Evolutionary conservation across 768 basidiomycete genomes (phyloP).

Genomic region (Neoboletus brunneissimus): DNA sequence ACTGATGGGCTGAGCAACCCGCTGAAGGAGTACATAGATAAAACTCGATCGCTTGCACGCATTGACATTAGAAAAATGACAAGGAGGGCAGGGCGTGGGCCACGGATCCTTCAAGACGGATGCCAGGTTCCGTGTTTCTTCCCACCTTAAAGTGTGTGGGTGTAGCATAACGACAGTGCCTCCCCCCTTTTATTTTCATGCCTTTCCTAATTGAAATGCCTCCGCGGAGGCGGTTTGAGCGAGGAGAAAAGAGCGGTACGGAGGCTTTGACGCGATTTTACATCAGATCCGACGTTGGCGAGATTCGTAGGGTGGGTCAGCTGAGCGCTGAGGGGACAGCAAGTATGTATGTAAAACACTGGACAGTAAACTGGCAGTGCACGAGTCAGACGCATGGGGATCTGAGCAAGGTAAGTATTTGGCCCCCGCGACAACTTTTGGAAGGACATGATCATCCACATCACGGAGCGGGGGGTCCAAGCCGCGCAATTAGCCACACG

Average conservation of each 20-base stretch:
- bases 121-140: slow-evolving; percentile 4
- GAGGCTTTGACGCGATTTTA: not conserved
- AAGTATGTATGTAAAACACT: not conserved
- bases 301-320: slow-evolving; percentile 3
- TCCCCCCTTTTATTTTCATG: not conserved
- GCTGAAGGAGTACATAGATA: not conserved
- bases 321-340: not conserved
- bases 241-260: not conserved
- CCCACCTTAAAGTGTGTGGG: slow-evolving; percentile 3
- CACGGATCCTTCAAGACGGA: not conserved
- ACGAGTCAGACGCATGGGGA: not conserved
- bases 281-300: slow-evolving; percentile 8
- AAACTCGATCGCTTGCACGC: slow-evolving; percentile 4
- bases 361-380: not conserved
- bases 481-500: not conserved
- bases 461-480: not conserved
- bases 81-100: not conserved
- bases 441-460: not conserved
- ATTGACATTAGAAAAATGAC: not conserved
- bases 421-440: not conserved
- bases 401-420: not conserved
- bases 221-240: slow-evolving; percentile 6
- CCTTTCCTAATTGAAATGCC: not conserved
- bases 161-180: slow-evolving; percentile 14
- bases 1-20: slow-evolving; percentile 12